Evolutionary conservation across 345 rosid species (phyloP), one percentile per base, ranked within the genome.

Genomic region (Eucalyptus globulus): DNA sequence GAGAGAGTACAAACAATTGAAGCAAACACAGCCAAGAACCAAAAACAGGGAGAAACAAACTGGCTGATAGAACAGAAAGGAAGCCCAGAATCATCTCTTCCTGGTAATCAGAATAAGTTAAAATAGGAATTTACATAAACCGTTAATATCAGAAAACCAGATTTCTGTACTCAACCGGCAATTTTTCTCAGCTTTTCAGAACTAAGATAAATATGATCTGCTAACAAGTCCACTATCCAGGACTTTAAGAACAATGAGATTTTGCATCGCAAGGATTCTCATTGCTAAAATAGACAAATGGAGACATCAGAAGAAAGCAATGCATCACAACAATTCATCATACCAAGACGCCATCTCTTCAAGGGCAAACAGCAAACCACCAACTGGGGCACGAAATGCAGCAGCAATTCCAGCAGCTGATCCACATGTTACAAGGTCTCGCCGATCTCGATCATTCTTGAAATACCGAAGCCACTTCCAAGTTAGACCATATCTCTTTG

Each of bases 321-420:
- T 50, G 67, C n/a, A 40, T 27, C 67, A 1, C 40, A 34, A 49
- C 19, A 29, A 67, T 92, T 37, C 83, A 37, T 40, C 92, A 87
- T 95, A 96, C 99, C 99, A 97, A 90, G 99, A 97, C 34, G 99
- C 94, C 98, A 97, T 97, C 93, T 97, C 99, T 92, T 97, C 99
- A 86, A 97, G 94, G 31, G 99, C 95, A 87, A 97, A 97, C 87
- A 97, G 92, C 90, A 96, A 94, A 86, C 99, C 99, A 86, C 99
- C 99, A 44, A 97, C 98, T 3, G 98, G 99, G 86, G 99, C 96
- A 88, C 98, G 97, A 89, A 97, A 97, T 5, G 99, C 94, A 27
- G 97, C 97, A 87, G 99, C 97, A 45, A 97, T 97, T 90, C 99
- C 99, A 90, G 99, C 99, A 88, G 99, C 99, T 26, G 99, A 93